Evolutionary conservation across 2,329 filamentous ascomycete species (phyloP), one percentile per base, ranked within the genome.

Genomic region (Allantophomopsis lycopodina): DNA sequence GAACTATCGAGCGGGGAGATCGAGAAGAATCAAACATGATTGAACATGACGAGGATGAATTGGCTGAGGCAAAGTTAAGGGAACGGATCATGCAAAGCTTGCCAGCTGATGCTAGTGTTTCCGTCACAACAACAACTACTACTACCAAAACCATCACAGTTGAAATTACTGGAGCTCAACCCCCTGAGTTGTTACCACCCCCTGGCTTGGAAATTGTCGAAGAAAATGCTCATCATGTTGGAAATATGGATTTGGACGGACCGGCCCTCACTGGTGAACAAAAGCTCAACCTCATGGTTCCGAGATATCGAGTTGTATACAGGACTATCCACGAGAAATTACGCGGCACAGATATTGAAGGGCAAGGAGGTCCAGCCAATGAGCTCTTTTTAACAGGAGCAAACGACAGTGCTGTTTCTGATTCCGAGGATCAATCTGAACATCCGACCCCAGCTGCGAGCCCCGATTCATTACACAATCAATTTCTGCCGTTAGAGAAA

Each of bases 61-160:
- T 43, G 2, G 46, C 50, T 2, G 52, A 66, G 17, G 55, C 54
- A 33, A 63, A 59, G 35, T 65, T 73, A 37, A 73, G 62, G 53
- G 66, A 60, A 45, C 70, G 69, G 46, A 77, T 73, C 36, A 55
- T 69, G 46, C 66, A 66, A 37, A 64, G 76, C 0, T 54, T 79
- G 4, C 66, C 73, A 1, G 55, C 66, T 0, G 67, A 72, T 35
- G 69, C 75, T 0, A 66, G 66, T n/a, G 68, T 79, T 5, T 71
- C 71, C 7, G 72, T 79, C 31, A 71, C 68, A 1, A 76, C 73
- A 5, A 68, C 69, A 2, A 72, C 73, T 0, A 67, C 66, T 1
- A 76, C 71, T 1, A 73, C 69, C 7, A 77, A 78, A 45, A 79
- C 65, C 12, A 75, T 80, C 48, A 78, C 76, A 0, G 73, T 80